Percentiles rank a stretch among this genome's conserved stretches.
phyloP scores from a whole-genome alignment of 2,329 filamentous ascomycete genomes.

The Cadophora sp. region DNA sequence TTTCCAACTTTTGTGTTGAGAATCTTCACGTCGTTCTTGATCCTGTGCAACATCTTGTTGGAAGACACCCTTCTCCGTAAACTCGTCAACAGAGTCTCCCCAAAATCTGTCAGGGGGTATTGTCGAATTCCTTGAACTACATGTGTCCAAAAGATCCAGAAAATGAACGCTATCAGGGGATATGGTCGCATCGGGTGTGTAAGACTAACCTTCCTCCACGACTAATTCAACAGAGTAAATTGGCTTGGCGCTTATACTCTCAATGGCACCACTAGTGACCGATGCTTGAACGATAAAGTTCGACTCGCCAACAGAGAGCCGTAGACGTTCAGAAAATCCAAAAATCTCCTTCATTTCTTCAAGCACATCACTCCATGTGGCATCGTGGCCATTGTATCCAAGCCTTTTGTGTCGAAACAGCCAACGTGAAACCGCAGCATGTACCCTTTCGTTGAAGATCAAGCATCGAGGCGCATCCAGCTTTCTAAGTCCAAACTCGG shows the following conservation, averaged over 20 bases:
- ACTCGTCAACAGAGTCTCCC: too few relatives aligned
- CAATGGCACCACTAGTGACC: background rate
- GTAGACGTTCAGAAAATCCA: background rate
- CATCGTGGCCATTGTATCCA: slow-evolving; percentile 12
- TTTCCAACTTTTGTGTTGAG: too few relatives aligned
- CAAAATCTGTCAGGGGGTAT: too few relatives aligned
- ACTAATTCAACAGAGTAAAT: slow-evolving; percentile 10
- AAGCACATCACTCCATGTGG: slow-evolving; percentile 1
- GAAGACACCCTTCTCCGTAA: too few relatives aligned
- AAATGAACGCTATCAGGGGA: too few relatives aligned
- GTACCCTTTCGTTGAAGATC: background rate
- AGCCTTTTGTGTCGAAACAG: slow-evolving; percentile 13
- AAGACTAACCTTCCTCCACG: background rate
- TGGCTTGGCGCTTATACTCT: background rate
- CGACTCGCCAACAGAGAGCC: background rate
- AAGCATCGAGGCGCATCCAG: background rate
- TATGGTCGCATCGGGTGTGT: too few relatives aligned
- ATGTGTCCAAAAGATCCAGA: too few relatives aligned
- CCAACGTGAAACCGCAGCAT: background rate
- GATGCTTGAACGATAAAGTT: background rate
- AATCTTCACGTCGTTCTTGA: too few relatives aligned
- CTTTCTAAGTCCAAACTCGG: background rate
- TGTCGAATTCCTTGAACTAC: too few relatives aligned
- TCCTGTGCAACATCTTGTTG: too few relatives aligned
- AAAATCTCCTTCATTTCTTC: background rate